Conservation (phyloP, 129 eudicot species). For the Rutidosis leptorrhynchoides region DNA sequence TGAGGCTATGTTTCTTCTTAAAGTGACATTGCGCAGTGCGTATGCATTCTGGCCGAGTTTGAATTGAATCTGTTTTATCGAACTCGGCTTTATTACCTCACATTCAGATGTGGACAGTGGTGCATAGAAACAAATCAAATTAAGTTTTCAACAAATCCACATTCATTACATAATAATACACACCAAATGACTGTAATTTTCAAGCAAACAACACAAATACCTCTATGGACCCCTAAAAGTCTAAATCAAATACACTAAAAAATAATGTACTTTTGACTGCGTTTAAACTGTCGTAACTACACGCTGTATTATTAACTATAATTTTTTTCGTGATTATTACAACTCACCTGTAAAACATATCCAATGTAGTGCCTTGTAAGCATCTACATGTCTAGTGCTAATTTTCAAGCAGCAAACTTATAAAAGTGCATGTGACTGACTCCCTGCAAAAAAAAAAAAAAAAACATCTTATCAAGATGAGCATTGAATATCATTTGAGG, state of each 20-base stretch:
- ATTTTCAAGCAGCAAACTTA: conserved; percentile 15
- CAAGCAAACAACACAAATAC: conserved; percentile 25
- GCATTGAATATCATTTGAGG: not conserved
- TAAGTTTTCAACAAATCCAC: conserved; percentile 7
- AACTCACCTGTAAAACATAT: conserved; percentile 17
- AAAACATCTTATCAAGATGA: conserved; percentile 7
- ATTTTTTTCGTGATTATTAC: conserved; percentile 13
- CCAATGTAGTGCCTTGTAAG: conserved; percentile 3
- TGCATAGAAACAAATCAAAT: not conserved
- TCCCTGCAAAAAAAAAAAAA: conserved; percentile 24
- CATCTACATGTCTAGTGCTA: conserved; percentile 18
- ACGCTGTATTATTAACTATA: conserved; percentile 13
- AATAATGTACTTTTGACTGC: conserved; percentile 1
- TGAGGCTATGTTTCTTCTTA: not conserved
- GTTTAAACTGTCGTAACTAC: conserved; percentile 18
- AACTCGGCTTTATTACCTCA: not conserved
- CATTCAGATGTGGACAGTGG: not conserved
- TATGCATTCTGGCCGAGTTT: not conserved
- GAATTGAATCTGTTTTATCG: not conserved
- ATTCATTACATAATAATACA: conserved; percentile 28
- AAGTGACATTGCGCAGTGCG: too few relatives aligned
- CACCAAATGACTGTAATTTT: conserved; percentile 25
- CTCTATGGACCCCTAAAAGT: conserved; percentile 14
- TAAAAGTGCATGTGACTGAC: conserved; percentile 20
- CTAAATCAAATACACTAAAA: conserved; percentile 18